phyloP scores from a whole-genome alignment of 2,329 filamentous ascomycete genomes.

The Neofusicoccum sp. region DNA sequence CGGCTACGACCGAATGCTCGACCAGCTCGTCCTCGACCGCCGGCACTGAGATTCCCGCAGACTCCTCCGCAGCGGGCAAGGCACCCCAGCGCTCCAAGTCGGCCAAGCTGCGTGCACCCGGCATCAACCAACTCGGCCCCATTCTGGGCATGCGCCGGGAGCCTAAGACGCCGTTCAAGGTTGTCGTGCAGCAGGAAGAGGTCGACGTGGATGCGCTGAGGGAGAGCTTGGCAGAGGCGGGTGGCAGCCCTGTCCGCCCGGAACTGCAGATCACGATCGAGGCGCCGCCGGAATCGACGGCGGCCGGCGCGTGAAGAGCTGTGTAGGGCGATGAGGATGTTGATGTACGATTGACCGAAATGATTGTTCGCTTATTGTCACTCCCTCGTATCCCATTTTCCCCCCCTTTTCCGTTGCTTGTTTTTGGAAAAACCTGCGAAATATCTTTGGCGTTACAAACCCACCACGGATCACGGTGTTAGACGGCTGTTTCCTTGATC shows the following conservation, averaged over 20 bases:
- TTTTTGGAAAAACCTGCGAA: conserved; percentile 1
- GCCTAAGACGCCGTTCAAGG: conserved; percentile 32
- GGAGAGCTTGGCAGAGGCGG: conserved; percentile 33
- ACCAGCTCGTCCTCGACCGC: background rate
- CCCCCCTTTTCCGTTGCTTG: background rate
- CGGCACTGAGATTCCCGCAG: background rate
- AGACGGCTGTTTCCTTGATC: background rate
- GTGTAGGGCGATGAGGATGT: background rate
- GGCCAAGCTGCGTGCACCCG: conserved; percentile 28
- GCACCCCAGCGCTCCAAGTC: conserved; percentile 2
- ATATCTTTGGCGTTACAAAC: background rate
- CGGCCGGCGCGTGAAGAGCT: background rate
- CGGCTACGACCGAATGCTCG: background rate
- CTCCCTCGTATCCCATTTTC: background rate
- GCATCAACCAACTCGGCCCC: conserved; percentile 39
- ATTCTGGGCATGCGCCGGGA: conserved; percentile 39
- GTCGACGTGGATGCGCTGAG: conserved; percentile 39
- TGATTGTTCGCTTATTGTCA: background rate
- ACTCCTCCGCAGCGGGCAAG: background rate
- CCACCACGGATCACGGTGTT: conserved; percentile 1
- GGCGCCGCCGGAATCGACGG: conserved; percentile 12
- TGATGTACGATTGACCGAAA: background rate
- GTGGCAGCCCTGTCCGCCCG: conserved; percentile 12
- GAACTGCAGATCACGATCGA: conserved; percentile 15
- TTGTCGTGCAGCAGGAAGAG: conserved; percentile 30